Evolutionary conservation across 2,329 filamentous ascomycete genomes (phyloP).

Genomic region (Didymella exigua): DNA sequence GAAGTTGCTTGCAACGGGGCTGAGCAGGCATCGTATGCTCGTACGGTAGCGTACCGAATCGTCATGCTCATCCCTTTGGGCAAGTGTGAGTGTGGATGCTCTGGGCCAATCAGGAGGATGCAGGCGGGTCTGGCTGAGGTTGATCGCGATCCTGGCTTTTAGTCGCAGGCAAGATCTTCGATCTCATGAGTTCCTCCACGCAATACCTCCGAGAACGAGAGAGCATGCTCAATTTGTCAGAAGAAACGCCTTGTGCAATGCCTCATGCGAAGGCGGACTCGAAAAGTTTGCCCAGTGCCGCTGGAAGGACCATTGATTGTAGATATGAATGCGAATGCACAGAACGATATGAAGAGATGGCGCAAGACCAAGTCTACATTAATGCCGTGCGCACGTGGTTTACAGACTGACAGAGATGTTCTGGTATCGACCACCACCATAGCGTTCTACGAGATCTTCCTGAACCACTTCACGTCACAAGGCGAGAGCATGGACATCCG

Average conservation of each 20-base stretch:
- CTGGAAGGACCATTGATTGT: slow-evolving; percentile 37
- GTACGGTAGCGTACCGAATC: background rate
- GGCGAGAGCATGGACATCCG: slow-evolving; percentile 32
- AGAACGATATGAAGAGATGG: slow-evolving; percentile 23
- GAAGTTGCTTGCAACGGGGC: background rate
- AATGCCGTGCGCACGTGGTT: background rate
- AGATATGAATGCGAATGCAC: slow-evolving; percentile 34
- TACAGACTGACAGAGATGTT: background rate
- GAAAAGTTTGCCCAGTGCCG: slow-evolving; percentile 34
- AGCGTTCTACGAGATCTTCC: slow-evolving; percentile 38
- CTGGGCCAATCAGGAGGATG: background rate
- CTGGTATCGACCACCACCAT: background rate
- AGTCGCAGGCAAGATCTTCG: background rate
- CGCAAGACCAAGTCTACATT: background rate
- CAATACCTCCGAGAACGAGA: slow-evolving; percentile 37
- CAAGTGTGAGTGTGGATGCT: background rate
- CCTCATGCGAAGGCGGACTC: slow-evolving; percentile 35
- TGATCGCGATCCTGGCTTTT: background rate
- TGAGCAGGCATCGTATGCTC: background rate
- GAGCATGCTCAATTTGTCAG: slow-evolving; percentile 37
- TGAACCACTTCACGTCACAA: slow-evolving; percentile 33
- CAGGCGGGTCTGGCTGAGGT: no score
- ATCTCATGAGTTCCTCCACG: background rate
- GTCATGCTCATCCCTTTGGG: background rate
- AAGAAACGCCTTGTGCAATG: slow-evolving; percentile 40